These are phyloP conservation scores for Leccinum boreale DNA, from an alignment of 768 basidiomycete species.

Conservation along the genomic window DNA sequence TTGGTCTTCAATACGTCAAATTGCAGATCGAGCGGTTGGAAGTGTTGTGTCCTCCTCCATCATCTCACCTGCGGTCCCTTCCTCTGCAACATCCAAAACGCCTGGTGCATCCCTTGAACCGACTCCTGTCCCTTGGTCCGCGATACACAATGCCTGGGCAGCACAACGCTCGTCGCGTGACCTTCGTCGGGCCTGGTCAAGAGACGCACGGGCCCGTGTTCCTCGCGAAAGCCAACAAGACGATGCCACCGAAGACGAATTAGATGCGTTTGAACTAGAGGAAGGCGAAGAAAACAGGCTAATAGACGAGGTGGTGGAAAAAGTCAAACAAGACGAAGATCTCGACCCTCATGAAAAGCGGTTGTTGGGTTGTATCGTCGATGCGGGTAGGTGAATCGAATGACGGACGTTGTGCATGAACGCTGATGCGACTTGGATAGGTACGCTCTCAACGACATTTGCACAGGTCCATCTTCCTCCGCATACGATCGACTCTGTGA, in stretches of 20 bases:
- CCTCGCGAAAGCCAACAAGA: conserved; percentile 36
- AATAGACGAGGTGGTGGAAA: conserved; percentile 72
- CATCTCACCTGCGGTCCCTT: conserved; percentile 6
- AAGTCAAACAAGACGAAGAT: conserved; percentile 68
- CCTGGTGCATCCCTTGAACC: conserved; percentile 34
- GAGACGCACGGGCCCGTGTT: conserved; percentile 40
- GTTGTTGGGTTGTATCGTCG: conserved; percentile 81
- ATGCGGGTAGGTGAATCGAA: conserved; percentile 51
- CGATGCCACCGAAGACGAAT: conserved; percentile 31
- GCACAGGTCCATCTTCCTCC: conserved; percentile 83
- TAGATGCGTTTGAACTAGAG: conserved; percentile 32
- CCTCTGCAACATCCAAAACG: conserved; percentile 19
- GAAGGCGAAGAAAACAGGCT: conserved; percentile 23
- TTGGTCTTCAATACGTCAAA: conserved; percentile 67
- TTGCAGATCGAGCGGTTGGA: conserved; percentile 77
- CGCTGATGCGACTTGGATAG: conserved; percentile 35
- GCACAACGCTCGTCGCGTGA: conserved; percentile 48
- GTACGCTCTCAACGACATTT: conserved; percentile 78
- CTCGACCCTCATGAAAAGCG: conserved; percentile 81
- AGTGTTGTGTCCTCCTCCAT: conserved; percentile 44
- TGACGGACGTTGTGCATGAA: not conserved
- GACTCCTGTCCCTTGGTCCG: conserved; percentile 64
- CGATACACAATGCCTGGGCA: conserved; percentile 65
- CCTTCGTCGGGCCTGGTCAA: conserved; percentile 59
- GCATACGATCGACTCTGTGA: conserved; percentile 87